Evolutionary conservation across 2,329 filamentous ascomycete genomes (phyloP).

Genomic region (Cladosporium sp.): DNA sequence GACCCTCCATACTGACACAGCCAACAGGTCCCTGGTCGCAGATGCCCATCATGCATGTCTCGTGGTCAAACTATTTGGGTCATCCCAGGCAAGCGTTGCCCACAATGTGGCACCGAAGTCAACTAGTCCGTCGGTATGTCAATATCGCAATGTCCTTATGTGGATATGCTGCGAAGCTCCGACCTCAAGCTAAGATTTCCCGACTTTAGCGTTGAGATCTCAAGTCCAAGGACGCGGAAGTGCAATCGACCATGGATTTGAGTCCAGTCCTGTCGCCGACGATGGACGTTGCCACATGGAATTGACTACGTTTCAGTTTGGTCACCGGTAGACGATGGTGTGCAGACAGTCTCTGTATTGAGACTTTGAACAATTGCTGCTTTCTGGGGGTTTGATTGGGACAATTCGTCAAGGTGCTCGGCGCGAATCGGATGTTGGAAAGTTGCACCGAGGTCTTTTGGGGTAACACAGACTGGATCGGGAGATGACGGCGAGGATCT

Average conservation of each 20-base stretch:
- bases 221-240: neutral
- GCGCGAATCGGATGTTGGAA: too few species aligned
- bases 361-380: too few species aligned
- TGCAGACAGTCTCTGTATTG: too few species aligned
- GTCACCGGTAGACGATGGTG: too few species aligned
- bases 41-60: conserved; percentile 28
- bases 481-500: too few species aligned
- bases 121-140: conserved; percentile 16
- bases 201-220: neutral
- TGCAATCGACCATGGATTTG: neutral
- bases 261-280: too few species aligned
- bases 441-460: too few species aligned
- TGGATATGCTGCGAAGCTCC: neutral
- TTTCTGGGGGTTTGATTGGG: too few species aligned
- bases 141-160: neutral
- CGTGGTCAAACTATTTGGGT: conserved; percentile 32
- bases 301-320: too few species aligned
- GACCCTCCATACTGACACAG: neutral
- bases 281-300: too few species aligned
- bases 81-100: conserved; percentile 33
- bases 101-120: conserved; percentile 31
- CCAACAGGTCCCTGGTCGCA: conserved; percentile 29
- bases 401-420: too few species aligned
- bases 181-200: neutral
- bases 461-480: too few species aligned